Evolutionary conservation across 164 flowering plant species (phyloP), one percentile per base, ranked within the genome.

Genomic region (Vitis amurensis): DNA sequence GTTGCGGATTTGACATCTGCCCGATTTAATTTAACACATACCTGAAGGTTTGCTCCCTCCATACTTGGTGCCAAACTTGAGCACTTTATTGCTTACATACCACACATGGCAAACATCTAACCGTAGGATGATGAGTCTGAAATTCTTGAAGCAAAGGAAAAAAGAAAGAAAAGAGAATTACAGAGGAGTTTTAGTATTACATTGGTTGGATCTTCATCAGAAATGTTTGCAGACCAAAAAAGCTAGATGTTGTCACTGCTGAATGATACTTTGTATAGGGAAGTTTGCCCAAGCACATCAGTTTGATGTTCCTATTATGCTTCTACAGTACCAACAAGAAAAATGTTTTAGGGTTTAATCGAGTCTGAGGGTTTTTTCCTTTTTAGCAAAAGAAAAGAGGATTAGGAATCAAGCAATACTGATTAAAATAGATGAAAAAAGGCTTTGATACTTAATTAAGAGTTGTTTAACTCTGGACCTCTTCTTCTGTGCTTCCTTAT

Each of bases 91-190:
- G 72, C 61, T 30, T 55, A 37, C 51, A 68, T 74, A 68, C 37
- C 44, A 31, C 82, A 73, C 82, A 73, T 79, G 77, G 37, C 30
- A 67, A 52, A 59, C 56, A 68, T 59, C 76, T 64, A 61, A 30
- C 53, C 57, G 55, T 44, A 51, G 52, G n/a, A 59, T 29, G 62
- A 67, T 48, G 50, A 10, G 56, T 10, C 0, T 7, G 7, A 55
- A 37, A 16, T 4, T 62, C 44, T 37, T 37, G 44, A 37, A 37
- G 4, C 44, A 37, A 6, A 37, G 44, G 44, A 37, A 37, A 37
- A 37, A 37, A 37, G 44, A 37, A 37, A 37, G 44, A 37, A 37
- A 37, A 6, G 7, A 6, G 44, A 37, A 4, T 37, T 37, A 37
- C 0, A 0, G 44, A 37, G 7, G 44, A 37, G 44, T 37, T 37